These are phyloP conservation scores for Dorcoceras hygrometricum DNA, from an alignment of 257 asterid genomes.

Conservation along the genomic window DNA sequence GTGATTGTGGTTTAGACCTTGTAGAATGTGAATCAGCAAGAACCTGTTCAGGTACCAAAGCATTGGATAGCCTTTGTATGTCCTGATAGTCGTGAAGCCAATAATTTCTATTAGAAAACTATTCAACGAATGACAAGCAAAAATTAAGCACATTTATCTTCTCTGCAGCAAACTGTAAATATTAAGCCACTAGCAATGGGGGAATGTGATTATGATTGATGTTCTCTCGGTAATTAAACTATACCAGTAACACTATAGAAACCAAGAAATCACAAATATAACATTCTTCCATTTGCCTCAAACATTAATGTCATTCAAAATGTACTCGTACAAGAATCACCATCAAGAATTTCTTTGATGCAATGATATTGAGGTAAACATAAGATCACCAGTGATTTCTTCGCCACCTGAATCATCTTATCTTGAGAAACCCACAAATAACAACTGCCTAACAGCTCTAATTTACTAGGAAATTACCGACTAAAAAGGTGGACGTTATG, in stretches of 20 bases:
- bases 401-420: not conserved
- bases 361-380: not conserved
- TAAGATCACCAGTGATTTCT: not conserved
- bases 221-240: not conserved
- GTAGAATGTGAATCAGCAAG: slow-evolving; percentile 24
- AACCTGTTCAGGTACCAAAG: slow-evolving; percentile 38
- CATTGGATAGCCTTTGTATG: slow-evolving; percentile 18
- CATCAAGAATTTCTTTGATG: not conserved
- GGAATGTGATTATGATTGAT: not conserved
- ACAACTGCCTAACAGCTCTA: not conserved
- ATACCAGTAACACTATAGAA: not conserved
- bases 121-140: not conserved
- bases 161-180: not conserved
- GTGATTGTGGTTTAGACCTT: slow-evolving; percentile 18
- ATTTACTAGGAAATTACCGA: not conserved
- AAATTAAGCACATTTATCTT: too few relatives aligned
- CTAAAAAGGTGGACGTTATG: not conserved
- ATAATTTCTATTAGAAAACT: not conserved
- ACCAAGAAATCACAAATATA: slow-evolving; percentile 1
- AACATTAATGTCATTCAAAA: slow-evolving; percentile 1
- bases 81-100: not conserved
- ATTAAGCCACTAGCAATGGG: not conserved
- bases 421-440: not conserved
- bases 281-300: not conserved
- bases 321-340: slow-evolving; percentile 11